phyloP scores from a whole-genome alignment of 768 basidiomycete genomes.

The Boletus rubescentipes region DNA sequence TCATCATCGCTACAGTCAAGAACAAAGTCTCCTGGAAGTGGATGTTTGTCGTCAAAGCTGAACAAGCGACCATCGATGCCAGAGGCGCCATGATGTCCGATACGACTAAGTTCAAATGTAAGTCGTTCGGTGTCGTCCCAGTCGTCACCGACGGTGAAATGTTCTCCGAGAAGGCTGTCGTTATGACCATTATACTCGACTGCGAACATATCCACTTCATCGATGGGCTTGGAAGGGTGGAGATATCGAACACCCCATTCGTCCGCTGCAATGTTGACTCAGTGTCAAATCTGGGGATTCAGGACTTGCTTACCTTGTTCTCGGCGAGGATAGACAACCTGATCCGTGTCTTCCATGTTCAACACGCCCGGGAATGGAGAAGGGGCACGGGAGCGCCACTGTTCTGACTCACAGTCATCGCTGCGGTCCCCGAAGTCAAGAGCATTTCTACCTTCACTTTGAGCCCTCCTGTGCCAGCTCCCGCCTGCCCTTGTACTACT shows the following conservation, averaged over 20 bases:
- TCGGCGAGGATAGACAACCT: conserved; percentile 30
- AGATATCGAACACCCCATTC: conserved; percentile 30
- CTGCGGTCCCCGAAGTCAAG: conserved; percentile 34
- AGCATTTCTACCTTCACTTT: conserved; percentile 43
- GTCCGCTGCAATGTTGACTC: conserved; percentile 20
- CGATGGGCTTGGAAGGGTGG: conserved; percentile 1
- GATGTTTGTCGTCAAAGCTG: conserved; percentile 1
- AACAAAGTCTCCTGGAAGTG: conserved; percentile 10
- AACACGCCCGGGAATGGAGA: conserved; percentile 17
- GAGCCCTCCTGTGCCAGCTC: conserved; percentile 49
- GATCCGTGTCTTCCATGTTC: conserved; percentile 21
- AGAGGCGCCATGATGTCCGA: background rate
- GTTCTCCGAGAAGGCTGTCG: conserved; percentile 27
- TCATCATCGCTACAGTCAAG: conserved; percentile 7
- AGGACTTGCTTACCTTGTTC: conserved; percentile 18
- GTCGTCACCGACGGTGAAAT: conserved; percentile 17
- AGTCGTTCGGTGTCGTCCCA: conserved; percentile 27
- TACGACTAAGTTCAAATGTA: conserved; percentile 18
- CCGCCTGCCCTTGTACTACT: background rate
- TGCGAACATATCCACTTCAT: conserved; percentile 22
- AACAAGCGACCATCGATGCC: background rate
- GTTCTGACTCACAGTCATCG: conserved; percentile 21
- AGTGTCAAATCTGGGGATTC: conserved; percentile 3
- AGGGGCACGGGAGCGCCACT: conserved; percentile 26
- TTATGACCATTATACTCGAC: conserved; percentile 24